Evolutionary conservation across 768 basidiomycete species (phyloP), one percentile per base, ranked within the genome.

Genomic region (Suillus sp.): DNA sequence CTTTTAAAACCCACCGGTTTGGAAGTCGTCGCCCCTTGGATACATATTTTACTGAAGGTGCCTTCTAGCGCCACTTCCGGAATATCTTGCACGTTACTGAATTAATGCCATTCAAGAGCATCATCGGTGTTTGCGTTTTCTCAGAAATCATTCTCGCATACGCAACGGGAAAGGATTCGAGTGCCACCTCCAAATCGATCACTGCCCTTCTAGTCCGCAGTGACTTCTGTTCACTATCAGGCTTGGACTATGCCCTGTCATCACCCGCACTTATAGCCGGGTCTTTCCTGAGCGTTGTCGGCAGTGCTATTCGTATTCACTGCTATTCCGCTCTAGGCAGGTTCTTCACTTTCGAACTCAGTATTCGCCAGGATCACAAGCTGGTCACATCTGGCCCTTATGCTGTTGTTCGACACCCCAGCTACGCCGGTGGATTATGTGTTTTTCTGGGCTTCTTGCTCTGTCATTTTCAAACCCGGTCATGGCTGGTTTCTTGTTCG

Each of bases 311-410:
- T 27, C 77, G 80, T 7, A 25, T 70, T n/a, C 62, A 63, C 40
- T 80, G 77, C 67, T 81, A 75, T 68, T 72, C 69, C 14, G 64
- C 72, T 13, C 71, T 82, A 51, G 75, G 76, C 27, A 47, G 69
- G 7, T 62, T 77, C 56, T 80, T 79, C 71, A 82, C 79, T 8
- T 81, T 80, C 64, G 75, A 79, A 55, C 68, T 80, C 58, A 68
- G 71, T n/a, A 73, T 81, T 34, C 73, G 70, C 13, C 69, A 71
- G 10, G 54, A 71, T 25, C 80, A 82, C 65, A 66, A 61, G 58
- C 72, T 82, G 30, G 66, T 82, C 54, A 79, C 76, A 4, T 63
- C 66, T 10, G 80, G 80, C 0, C 80, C 80, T 8, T 82, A 82
- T 65, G 63, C 72, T 32, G 54, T 71, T 45, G 78, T 81, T n/a